These are phyloP conservation scores for Penicillium olsonii DNA, from an alignment of 2,329 filamentous ascomycete genomes.

Conservation along the genomic window DNA sequence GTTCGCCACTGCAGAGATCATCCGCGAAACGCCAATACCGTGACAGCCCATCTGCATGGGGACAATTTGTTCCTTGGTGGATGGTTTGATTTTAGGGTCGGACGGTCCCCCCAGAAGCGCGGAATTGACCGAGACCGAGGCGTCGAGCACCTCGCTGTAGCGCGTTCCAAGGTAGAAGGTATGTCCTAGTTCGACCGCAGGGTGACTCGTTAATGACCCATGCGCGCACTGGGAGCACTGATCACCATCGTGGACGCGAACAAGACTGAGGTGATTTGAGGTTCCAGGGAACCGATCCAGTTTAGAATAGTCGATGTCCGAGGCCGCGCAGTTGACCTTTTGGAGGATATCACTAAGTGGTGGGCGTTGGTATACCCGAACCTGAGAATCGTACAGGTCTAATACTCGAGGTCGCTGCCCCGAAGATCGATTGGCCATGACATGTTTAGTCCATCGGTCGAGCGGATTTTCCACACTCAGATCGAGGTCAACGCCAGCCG, in stretches of 20 bases:
- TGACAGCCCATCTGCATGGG: constrained; percentile 93
- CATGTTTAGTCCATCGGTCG: constrained; percentile 53
- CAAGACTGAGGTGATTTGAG: constrained; percentile 58
- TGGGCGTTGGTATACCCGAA: constrained; percentile 41
- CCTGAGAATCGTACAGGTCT: constrained; percentile 44
- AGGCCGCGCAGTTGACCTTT: constrained; percentile 26
- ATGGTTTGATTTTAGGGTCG: constrained; percentile 21
- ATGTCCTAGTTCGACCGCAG: constrained; percentile 86
- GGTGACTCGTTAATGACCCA: constrained; percentile 65
- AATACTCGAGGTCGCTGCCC: constrained; percentile 37
- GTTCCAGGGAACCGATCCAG: constrained; percentile 42
- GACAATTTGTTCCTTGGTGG: constrained; percentile 40
- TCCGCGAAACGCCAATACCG: constrained; percentile 87
- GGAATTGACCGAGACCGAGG: constrained; percentile 56
- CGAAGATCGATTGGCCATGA: constrained; percentile 26
- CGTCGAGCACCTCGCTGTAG: constrained; percentile 75
- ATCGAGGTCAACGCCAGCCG: constrained; percentile 67
- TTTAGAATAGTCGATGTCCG: constrained; percentile 37
- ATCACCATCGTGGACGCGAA: constrained; percentile 68
- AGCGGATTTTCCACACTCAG: constrained; percentile 64
- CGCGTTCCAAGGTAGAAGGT: constrained; percentile 92
- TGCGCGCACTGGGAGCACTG: constrained; percentile 68
- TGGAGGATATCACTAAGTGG: constrained; percentile 40
- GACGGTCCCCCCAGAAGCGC: constrained; percentile 19
- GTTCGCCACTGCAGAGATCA: constrained; percentile 84